Evolutionary conservation across 768 basidiomycete genomes (phyloP), one percentile per base, ranked within the genome.

Genomic region (Tricholoma sp.): DNA sequence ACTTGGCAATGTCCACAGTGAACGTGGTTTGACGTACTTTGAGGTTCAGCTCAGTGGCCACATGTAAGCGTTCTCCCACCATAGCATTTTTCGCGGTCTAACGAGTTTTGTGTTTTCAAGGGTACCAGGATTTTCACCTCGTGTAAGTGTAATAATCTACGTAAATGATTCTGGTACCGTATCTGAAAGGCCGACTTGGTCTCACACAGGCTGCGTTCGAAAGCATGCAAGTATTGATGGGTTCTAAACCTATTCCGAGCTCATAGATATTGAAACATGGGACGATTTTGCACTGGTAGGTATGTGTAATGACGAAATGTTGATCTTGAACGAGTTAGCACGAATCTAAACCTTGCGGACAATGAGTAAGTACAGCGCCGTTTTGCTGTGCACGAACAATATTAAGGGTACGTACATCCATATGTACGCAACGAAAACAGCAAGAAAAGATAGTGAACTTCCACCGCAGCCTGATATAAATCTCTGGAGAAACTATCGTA

Each of bases 21-120:
- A 91, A 63, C 81, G 88, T 37, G 81, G 82, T 10, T 66, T 90
- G 61, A 83, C 87, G 0, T 89, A 83, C 59, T 73, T 77, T 29
- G 88, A 91, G 63, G 80, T 91, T 18, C 74, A 62, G 20, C 76
- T 88, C 7, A 84, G 83, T 59, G 89, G 88, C 13, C 88, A 91
- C 60, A 89, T 90, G 88, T 85, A 62, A 58, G 71, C 68, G 24
- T 24, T 24, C 24, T 24, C 24, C 4, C 24, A 24, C 20, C 15
- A 44, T 33, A 13, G 18, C 39, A 29, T 50, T 31, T 54, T 15
- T 63, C 33, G 34, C 29, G 18, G 50, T 10, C 20, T 52, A 5
- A 36, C 56, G 24, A 24, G 4, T 24, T 24, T 51, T 18, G 37
- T 44, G 17, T 49, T 50, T 9, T 39, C 6, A 50, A 85, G 84